These are phyloP conservation scores for Camptophora hylomeconis DNA, from an alignment of 2,329 filamentous ascomycete genomes.

Conservation along the genomic window DNA sequence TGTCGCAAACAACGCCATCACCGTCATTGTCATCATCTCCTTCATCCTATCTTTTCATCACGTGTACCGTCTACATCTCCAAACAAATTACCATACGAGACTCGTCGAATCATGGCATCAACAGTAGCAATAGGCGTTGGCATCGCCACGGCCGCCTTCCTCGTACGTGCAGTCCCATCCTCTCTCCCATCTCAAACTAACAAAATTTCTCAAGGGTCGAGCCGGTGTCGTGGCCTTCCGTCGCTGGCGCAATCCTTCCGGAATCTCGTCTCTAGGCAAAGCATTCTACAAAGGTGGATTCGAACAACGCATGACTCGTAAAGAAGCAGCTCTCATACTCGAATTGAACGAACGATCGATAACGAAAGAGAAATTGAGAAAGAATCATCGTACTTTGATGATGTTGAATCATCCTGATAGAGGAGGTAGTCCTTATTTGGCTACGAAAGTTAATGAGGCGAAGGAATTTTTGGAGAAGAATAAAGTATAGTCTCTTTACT, in stretches of 20 bases:
- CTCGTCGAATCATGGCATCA: slow-evolving; percentile 26
- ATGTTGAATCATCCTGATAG: slow-evolving; percentile 95
- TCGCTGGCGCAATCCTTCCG: slow-evolving; percentile 54
- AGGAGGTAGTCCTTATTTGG: slow-evolving; percentile 88
- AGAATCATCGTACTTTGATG: slow-evolving; percentile 92
- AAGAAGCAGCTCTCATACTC: slow-evolving; percentile 81
- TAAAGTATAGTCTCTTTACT: too few relatives aligned
- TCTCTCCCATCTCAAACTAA: slow-evolving; percentile 3
- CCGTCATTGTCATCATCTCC: slow-evolving; percentile 1
- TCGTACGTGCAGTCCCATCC: slow-evolving; percentile 44
- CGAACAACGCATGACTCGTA: slow-evolving; percentile 82
- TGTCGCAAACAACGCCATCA: not conserved
- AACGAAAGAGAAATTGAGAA: slow-evolving; percentile 77
- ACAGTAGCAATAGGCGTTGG: slow-evolving; percentile 31
- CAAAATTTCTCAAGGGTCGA: slow-evolving; percentile 57
- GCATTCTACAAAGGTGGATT: slow-evolving; percentile 99
- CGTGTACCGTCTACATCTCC: slow-evolving; percentile 1
- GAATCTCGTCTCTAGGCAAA: slow-evolving; percentile 66
- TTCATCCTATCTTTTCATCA: not conserved
- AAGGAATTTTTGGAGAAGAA: slow-evolving; percentile 88
- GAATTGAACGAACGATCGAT: slow-evolving; percentile 73
- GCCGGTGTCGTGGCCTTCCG: slow-evolving; percentile 83
- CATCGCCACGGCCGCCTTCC: slow-evolving; percentile 52
- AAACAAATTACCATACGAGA: not conserved
- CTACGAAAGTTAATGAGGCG: slow-evolving; percentile 96